Evolutionary conservation across 106 monocot species (phyloP).

Genomic region (Apostasia shenzhenica): DNA sequence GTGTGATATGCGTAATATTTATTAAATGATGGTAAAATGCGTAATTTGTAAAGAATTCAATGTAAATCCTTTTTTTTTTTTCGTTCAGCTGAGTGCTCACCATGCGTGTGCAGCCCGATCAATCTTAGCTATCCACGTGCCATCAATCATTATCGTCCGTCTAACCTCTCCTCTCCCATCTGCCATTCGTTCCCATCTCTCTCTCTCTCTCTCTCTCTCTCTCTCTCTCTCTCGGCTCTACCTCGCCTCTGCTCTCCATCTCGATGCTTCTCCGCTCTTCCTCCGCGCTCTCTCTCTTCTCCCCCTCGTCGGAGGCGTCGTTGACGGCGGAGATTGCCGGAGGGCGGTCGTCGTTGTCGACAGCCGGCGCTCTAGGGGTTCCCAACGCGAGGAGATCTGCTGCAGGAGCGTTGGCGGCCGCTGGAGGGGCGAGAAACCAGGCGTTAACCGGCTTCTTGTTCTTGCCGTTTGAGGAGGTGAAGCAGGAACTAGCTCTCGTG

Average conservation of each 20-base stretch:
- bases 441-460: slow-evolving; percentile 43
- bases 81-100: slow-evolving; percentile 17
- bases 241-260: neutral
- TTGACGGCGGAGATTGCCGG: neutral
- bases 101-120: slow-evolving; percentile 1
- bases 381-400: neutral
- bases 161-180: neutral
- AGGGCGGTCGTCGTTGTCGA: neutral
- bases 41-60: too few species aligned
- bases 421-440: neutral
- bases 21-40: too few species aligned
- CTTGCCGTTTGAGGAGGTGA: slow-evolving; percentile 80
- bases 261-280: neutral
- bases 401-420: neutral
- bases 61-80: too few species aligned
- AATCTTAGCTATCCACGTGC: slow-evolving; percentile 26
- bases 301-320: neutral
- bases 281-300: neutral
- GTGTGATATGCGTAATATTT: too few species aligned
- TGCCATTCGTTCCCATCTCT: neutral
- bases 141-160: slow-evolving; percentile 8
- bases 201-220: slow-evolving; percentile 3
- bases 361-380: neutral
- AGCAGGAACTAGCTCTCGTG: slow-evolving; percentile 50
- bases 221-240: slow-evolving; percentile 4